Percentiles rank a stretch among this genome's conserved stretches.
These are phyloP conservation scores for Aspergillus cristatus DNA, from an alignment of 495 filamentous ascomycete species.

Conservation along the genomic window DNA sequence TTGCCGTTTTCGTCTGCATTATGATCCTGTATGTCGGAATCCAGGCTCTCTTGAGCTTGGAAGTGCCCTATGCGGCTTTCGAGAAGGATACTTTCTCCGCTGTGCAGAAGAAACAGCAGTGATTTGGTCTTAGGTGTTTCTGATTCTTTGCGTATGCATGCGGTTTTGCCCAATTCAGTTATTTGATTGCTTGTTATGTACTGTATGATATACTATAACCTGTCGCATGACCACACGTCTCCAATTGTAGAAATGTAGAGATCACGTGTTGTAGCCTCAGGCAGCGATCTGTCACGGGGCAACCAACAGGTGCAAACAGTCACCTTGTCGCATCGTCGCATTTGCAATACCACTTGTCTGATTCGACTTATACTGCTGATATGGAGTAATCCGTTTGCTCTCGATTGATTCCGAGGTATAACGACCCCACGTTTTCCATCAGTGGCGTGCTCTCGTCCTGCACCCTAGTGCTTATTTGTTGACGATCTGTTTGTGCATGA, in stretches of 20 bases:
- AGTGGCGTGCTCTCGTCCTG: no score
- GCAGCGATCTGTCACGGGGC: not conserved
- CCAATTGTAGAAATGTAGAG: no score
- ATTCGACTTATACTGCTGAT: no score
- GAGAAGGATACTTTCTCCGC: conserved; percentile 88
- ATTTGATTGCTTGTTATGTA: not conserved
- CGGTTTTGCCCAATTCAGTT: not conserved
- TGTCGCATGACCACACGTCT: not conserved
- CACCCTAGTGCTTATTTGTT: no score
- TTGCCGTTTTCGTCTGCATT: conserved; percentile 59
- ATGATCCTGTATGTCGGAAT: conserved; percentile 71
- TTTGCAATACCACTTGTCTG: no score
- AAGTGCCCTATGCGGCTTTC: conserved; percentile 89
- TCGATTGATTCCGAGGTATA: no score
- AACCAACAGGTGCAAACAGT: not conserved
- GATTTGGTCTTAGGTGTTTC: conserved; percentile 6
- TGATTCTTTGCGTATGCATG: conserved; percentile 2
- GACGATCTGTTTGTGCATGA: no score
- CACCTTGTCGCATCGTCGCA: no score
- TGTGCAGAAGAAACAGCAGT: conserved; percentile 77
- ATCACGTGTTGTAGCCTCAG: not conserved
- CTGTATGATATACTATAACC: not conserved
- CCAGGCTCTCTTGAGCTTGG: conserved; percentile 62
- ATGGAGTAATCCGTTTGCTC: no score
- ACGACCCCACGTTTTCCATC: no score